Conservation (phyloP, 169 alveolate species). For the Babesia ovis region DNA sequence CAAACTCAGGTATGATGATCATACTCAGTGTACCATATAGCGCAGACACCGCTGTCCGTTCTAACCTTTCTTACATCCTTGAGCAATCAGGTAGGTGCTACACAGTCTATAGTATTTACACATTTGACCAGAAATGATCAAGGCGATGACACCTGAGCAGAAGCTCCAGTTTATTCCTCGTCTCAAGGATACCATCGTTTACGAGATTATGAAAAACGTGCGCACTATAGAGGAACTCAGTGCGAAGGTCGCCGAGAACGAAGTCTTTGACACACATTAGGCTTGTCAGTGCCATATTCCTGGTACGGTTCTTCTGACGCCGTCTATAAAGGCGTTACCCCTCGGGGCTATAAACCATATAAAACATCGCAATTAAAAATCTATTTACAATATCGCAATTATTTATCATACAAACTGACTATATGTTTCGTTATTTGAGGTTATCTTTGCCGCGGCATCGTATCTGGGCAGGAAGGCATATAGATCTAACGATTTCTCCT, state of each 20-base stretch:
- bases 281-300: too few relatives aligned
- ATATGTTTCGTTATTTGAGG: neutral
- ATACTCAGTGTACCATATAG: neutral
- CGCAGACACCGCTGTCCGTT: slow-evolving; percentile 14
- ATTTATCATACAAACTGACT: too few relatives aligned
- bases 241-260: slow-evolving; percentile 1
- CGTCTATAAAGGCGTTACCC: too few relatives aligned
- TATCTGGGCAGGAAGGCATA: neutral
- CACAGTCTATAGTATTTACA: neutral
- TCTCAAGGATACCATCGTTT: slow-evolving; percentile 62
- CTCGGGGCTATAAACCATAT: too few relatives aligned
- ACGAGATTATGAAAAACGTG: slow-evolving; percentile 56
- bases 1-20: neutral
- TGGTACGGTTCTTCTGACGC: too few relatives aligned
- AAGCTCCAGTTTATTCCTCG: slow-evolving; percentile 67
- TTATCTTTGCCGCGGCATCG: neutral
- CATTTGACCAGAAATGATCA: slow-evolving; percentile 53
- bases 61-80: slow-evolving; percentile 32
- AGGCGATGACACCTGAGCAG: slow-evolving; percentile 70
- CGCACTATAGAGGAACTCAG: slow-evolving; percentile 33
- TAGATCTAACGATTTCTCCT: neutral
- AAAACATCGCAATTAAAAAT: too few relatives aligned
- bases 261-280: too few relatives aligned
- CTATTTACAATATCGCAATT: too few relatives aligned
- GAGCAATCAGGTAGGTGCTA: slow-evolving; percentile 44